Evolutionary conservation across 768 basidiomycete species (phyloP), one percentile per base, ranked within the genome.

Genomic region (Leccinum pellstonianum): DNA sequence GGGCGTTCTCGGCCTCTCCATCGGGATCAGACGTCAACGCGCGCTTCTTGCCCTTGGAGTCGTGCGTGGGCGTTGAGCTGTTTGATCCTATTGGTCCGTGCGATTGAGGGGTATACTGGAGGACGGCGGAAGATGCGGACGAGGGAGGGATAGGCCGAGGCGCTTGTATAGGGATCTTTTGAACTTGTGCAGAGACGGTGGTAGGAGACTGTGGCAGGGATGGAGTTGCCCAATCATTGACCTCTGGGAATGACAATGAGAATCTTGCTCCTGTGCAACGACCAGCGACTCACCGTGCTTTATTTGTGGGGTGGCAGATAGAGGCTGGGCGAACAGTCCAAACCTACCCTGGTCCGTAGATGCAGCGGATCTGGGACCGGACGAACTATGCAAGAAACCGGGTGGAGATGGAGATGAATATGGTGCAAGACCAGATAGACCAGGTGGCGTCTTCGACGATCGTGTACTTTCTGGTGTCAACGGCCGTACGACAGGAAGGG

Each of bases 11-110:
- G 21, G 37, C 35, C 52, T 70, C 69, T 27, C 14, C 27, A n/a
- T 74, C 70, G 0, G 56, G 53, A 4, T 69, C 73, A 3, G 55
- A 59, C 1, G 69, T 61, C 29, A 73, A 58, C 4, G 77, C 77
- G 14, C 82, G 75, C 57, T 82, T 84, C 63, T 74, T 68, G 15
- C 76, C 72, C 48, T 76, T 73, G 50, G 55, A 21, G 5, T 71
- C 71, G 15, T 52, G 63, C 12, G 72, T 66, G 9, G 73, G 72
- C 8, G 73, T 75, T 0, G 71, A 73, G 6, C 50, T 61, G 7
- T 14, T 65, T 6, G 75, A 66, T 7, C 51, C 60, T 54, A 47
- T 41, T 19, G 52, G 50, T 49, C 57, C 67, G 37, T n/a, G 64
- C 27, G 59, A 64, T 43, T 62, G 62, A 5, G 68, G 54, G 2